Conservation (phyloP, 78 protist species). For the Planoprotostelium fungivorum region DNA sequence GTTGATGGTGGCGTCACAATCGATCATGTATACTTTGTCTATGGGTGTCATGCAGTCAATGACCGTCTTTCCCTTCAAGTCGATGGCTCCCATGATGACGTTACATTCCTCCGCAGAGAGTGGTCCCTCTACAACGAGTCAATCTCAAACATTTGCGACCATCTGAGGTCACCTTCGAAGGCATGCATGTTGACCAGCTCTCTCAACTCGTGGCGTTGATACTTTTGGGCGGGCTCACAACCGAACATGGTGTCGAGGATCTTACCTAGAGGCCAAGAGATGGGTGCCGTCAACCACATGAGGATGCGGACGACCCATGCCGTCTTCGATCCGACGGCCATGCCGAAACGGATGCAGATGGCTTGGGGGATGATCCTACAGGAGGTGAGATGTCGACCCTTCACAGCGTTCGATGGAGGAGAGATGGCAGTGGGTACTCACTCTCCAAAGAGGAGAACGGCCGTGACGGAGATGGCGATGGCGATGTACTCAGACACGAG, state of each 20-base stretch:
- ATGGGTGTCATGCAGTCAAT: constrained; percentile 43
- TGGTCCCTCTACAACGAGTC: constrained; percentile 8
- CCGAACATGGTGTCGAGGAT: constrained; percentile 58
- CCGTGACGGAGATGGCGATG: constrained; percentile 39
- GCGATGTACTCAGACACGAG: constrained; percentile 49
- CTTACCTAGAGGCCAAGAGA: constrained; percentile 31
- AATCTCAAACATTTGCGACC: too few relatives aligned
- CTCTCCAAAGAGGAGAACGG: constrained; percentile 77
- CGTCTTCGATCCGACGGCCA: constrained; percentile 55
- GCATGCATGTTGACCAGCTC: constrained; percentile 25
- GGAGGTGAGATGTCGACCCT: not conserved
- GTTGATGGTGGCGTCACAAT: constrained; percentile 5
- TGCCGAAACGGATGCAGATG: constrained; percentile 53
- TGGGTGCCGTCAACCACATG: constrained; percentile 20
- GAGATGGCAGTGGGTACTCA: not conserved
- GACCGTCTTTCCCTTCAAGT: constrained; percentile 4
- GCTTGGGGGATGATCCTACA: constrained; percentile 65
- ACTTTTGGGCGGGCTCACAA: constrained; percentile 17
- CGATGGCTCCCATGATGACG: constrained; percentile 42
- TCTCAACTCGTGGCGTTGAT: constrained; percentile 34
- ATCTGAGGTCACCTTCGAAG: too few relatives aligned
- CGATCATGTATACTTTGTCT: constrained; percentile 35
- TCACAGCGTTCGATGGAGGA: not conserved
- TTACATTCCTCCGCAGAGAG: constrained; percentile 6
- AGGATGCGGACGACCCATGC: constrained; percentile 37